Evolutionary conservation across 306 rosid species (phyloP).

Genomic region (Prunus mongolica): DNA sequence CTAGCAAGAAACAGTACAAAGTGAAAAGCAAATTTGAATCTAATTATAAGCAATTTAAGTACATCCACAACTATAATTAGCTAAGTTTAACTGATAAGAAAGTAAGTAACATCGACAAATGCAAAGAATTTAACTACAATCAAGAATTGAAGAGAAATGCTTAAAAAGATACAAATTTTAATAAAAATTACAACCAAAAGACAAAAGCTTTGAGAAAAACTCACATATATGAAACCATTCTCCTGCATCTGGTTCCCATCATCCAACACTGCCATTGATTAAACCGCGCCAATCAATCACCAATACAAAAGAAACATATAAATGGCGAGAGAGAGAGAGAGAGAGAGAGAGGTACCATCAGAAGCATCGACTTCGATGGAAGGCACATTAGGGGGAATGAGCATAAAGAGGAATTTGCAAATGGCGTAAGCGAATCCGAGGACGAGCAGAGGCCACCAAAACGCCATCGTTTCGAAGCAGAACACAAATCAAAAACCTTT

Average conservation of each 20-base stretch:
- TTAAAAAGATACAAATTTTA: not conserved
- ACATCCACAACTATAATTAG: not conserved
- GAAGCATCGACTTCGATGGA: constrained; percentile 84
- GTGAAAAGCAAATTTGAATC: not conserved
- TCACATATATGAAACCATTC: constrained; percentile 80
- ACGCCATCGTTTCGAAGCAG: constrained; percentile 42
- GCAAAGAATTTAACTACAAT: not conserved
- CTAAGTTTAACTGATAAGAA: not conserved
- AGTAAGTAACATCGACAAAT: not conserved
- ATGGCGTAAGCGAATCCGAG: constrained; percentile 72
- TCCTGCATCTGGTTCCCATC: constrained; percentile 76
- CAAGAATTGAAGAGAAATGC: not conserved
- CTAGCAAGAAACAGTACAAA: not conserved
- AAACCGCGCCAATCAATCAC: constrained; percentile 21
- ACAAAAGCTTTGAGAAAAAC: constrained; percentile 16
- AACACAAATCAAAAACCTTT: not conserved
- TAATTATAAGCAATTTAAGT: not conserved
- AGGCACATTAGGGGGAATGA: constrained; percentile 91
- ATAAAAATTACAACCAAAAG: constrained; percentile 5
- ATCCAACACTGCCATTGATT: constrained; percentile 63
- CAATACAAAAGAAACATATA: not conserved
- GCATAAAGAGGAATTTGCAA: constrained; percentile 75
- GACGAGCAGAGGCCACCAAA: constrained; percentile 88
- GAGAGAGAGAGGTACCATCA: constrained; percentile 52
- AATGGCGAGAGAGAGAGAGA: not conserved